A percentile compares a stretch with the other conserved stretches of the same genome.
These are phyloP conservation scores for Mallotus repandus DNA, from an alignment of 441 rosid genomes.

Conservation along the genomic window DNA sequence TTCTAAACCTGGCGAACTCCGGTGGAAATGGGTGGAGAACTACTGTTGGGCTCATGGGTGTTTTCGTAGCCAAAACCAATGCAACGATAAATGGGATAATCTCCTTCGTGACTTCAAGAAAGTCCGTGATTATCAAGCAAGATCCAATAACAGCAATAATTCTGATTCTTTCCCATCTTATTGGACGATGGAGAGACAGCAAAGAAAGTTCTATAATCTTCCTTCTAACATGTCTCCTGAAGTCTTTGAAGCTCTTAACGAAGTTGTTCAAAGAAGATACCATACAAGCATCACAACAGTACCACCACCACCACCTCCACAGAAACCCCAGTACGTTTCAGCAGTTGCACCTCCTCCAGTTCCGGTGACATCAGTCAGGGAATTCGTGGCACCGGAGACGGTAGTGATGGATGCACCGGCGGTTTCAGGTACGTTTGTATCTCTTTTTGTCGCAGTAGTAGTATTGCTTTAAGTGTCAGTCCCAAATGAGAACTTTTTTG, in stretches of 20 bases:
- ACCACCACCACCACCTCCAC: not conserved
- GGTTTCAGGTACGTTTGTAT: conserved; percentile 26
- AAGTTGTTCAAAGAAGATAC: conserved; percentile 42
- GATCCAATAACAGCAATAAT: conserved; percentile 13
- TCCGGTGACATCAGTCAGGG: conserved; percentile 7
- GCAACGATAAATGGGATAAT: conserved; percentile 66
- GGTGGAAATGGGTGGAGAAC: conserved; percentile 60
- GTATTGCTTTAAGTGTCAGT: conserved; percentile 35
- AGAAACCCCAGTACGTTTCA: not conserved
- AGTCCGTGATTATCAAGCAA: conserved; percentile 37
- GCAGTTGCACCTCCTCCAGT: not conserved
- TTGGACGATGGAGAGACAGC: conserved; percentile 46
- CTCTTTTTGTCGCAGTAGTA: conserved; percentile 1
- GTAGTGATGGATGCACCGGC: conserved; percentile 12
- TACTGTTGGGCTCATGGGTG: conserved; percentile 49
- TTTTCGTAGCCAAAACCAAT: conserved; percentile 54
- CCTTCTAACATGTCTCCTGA: conserved; percentile 46
- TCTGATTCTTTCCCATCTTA: conserved; percentile 28
- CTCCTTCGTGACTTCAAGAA: conserved; percentile 57
- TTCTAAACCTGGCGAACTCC: conserved; percentile 34
- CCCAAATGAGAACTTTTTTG: conserved; percentile 33
- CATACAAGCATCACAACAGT: conserved; percentile 9
- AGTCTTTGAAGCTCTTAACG: conserved; percentile 42
- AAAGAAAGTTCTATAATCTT: conserved; percentile 44
- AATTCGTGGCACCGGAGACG: conserved; percentile 10